These are phyloP conservation scores for Venturia carpophila DNA, from an alignment of 2,329 filamentous ascomycete genomes.

Conservation along the genomic window DNA sequence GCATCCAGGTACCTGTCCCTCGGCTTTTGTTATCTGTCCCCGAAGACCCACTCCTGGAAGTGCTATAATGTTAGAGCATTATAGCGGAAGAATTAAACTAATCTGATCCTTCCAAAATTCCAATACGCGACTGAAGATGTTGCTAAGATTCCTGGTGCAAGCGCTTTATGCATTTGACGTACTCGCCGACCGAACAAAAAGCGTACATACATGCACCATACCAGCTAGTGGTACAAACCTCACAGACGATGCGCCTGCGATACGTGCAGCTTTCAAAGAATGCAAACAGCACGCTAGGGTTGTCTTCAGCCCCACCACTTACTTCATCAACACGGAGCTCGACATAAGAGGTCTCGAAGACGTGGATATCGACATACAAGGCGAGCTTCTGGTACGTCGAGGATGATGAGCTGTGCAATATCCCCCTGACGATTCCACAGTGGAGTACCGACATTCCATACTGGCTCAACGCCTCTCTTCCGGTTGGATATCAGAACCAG, in stretches of 20 bases:
- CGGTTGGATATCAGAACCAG: constrained; percentile 28
- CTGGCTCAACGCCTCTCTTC: constrained; percentile 27
- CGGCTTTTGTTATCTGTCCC: background rate
- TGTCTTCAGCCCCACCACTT: background rate
- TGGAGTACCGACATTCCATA: constrained; percentile 26
- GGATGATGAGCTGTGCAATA: background rate
- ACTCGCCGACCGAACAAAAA: background rate
- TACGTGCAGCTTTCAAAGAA: background rate
- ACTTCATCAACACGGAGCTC: background rate
- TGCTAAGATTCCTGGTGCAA: background rate
- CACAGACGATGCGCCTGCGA: background rate
- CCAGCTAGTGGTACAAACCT: background rate
- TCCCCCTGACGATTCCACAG: background rate
- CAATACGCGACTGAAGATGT: background rate
- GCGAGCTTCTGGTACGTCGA: background rate
- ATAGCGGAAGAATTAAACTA: background rate
- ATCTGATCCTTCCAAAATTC: too few relatives aligned
- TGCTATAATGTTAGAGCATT: background rate
- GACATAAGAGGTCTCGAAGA: background rate
- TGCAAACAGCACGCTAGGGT: background rate
- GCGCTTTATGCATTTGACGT: background rate
- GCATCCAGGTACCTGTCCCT: background rate
- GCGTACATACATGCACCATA: background rate
- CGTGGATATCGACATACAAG: background rate
- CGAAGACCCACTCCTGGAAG: background rate